A percentile compares a stretch with the other conserved stretches of the same genome.
Conservation (phyloP, 2,329 filamentous ascomycete genomes). For the Ophiostoma populinum region DNA sequence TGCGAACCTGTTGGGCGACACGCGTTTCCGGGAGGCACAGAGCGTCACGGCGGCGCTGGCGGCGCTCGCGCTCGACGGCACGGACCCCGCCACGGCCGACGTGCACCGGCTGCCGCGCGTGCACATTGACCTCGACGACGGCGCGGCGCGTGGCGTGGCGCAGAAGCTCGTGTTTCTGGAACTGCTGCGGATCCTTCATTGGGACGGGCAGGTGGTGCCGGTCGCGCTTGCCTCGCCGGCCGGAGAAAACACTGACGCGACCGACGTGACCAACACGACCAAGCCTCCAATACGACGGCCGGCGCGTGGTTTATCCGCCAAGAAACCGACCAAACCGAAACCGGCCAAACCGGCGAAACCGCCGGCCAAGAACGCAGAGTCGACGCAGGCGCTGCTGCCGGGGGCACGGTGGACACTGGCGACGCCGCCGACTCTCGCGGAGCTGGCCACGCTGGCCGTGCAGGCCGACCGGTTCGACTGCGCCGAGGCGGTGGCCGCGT, state of each 20-base stretch:
- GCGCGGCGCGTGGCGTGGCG: conserved; percentile 41
- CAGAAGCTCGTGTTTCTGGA: conserved; percentile 49
- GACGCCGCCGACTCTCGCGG: conserved; percentile 36
- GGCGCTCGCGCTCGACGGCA: conserved; percentile 27
- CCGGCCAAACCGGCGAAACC: not conserved
- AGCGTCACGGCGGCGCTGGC: conserved; percentile 33
- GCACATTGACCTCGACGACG: conserved; percentile 48
- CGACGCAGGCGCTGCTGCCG: not conserved
- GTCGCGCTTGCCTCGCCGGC: not conserved
- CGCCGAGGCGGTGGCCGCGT: conserved; percentile 32
- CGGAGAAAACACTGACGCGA: not conserved
- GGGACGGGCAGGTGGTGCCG: conserved; percentile 19
- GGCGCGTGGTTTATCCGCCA: no score
- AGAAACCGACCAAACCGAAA: no score
- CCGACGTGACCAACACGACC: not conserved
- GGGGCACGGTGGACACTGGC: conserved; percentile 13
- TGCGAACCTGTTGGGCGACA: conserved; percentile 44
- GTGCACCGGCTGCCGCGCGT: conserved; percentile 43
- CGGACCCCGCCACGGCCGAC: conserved; percentile 28
- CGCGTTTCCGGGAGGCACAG: conserved; percentile 44
- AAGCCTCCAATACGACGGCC: not conserved
- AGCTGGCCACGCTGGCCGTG: conserved; percentile 49
- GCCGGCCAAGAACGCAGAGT: not conserved
- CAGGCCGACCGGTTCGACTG: conserved; percentile 61
- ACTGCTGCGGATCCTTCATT: conserved; percentile 49